Evolutionary conservation across 768 basidiomycete genomes (phyloP), one percentile per base, ranked within the genome.

Genomic region (Tubosaeta brunneosetosa): DNA sequence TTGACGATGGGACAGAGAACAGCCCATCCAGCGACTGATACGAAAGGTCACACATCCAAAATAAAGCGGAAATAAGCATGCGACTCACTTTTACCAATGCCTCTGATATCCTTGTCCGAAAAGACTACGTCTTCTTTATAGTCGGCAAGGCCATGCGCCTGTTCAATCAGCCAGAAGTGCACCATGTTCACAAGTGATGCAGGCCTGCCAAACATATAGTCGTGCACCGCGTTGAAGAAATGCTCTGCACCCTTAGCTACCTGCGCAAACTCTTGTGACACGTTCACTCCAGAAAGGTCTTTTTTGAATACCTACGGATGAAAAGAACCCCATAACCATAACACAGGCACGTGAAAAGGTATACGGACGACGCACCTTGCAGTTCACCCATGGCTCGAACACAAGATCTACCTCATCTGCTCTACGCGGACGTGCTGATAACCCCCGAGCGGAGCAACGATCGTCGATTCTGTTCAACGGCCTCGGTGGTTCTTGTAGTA

Each of bases 361-460:
- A 13, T 40, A 34, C 36, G 56, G 12, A 25, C 22, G 22, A 22
- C 22, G 3, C 22, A 22, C 22, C 22, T 22, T 22, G 22, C 22
- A 22, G 22, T 22, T 72, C 6, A 78, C 79, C 88, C 87, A 92
- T 48, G 85, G 84, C 71, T 92, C 88, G 57, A 92, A 72, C 50
- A 86, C 86, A 60, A 84, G 82, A 66, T 90, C 87, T 55, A 86
- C 85, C n/a, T 37, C 36, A 16, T 51, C 56, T 57, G 44, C 66
- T 90, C 88, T 45, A 93, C 86, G 29, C 89, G 88, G 50, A 93
- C 80, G 59, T 93, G 93, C 70, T 91, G 89, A 70, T 92, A 94
- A 1, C 88, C 88, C 8, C 83, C 82, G 25, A 93, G 78, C n/a
- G 91, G 89, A 6, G 86, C 80, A 25, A 81, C 74, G 52, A 94